These are phyloP conservation scores for Adansonia gregorii DNA, from an alignment of 441 rosid genomes.

Conservation along the genomic window DNA sequence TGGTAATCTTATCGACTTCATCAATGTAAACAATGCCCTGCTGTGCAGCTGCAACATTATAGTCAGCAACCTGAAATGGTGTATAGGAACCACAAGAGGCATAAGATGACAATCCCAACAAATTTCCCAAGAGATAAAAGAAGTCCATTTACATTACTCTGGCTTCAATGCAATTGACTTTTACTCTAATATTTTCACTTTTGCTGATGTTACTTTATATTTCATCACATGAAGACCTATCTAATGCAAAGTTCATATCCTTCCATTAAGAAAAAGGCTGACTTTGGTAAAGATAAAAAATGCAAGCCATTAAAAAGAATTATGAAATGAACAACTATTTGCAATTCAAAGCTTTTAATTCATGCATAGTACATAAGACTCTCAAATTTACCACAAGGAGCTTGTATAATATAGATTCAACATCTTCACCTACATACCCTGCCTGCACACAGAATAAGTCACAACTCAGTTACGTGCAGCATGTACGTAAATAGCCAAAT, in stretches of 20 bases:
- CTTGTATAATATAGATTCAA: slow-evolving; percentile 95
- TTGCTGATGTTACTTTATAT: neutral
- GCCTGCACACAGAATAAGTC: slow-evolving; percentile 62
- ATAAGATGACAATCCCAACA: slow-evolving; percentile 1
- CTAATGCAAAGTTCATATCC: slow-evolving; percentile 15
- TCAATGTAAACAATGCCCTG: slow-evolving; percentile 99
- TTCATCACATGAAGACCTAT: neutral
- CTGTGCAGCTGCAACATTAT: slow-evolving; percentile 98
- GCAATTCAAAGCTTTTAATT: slow-evolving; percentile 14
- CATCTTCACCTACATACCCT: slow-evolving; percentile 99
- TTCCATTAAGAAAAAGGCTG: neutral
- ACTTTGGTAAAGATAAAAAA: slow-evolving; percentile 5
- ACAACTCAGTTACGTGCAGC: slow-evolving; percentile 8
- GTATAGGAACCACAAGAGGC: neutral
- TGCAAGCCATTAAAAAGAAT: neutral
- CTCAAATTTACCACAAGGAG: slow-evolving; percentile 65
- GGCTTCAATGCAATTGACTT: slow-evolving; percentile 7
- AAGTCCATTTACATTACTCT: neutral
- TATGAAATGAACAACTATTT: neutral
- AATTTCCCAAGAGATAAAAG: neutral
- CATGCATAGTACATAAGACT: slow-evolving; percentile 11
- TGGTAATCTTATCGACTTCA: slow-evolving; percentile 99
- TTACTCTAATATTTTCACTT: neutral
- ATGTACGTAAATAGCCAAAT: neutral
- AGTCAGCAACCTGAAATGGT: slow-evolving; percentile 77